phyloP scores from a whole-genome alignment of 306 rosid species.

The Begonia masoniana region DNA sequence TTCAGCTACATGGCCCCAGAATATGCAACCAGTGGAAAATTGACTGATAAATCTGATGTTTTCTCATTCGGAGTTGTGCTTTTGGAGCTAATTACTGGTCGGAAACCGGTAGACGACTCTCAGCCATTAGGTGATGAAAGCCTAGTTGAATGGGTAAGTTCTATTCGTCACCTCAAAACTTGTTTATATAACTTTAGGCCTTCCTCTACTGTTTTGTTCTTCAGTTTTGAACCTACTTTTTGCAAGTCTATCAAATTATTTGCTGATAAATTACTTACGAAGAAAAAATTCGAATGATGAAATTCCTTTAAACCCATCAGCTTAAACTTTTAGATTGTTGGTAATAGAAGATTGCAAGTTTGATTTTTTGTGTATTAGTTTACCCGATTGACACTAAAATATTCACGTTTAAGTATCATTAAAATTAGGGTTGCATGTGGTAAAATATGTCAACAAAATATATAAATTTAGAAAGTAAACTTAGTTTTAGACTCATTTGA shows the following conservation, averaged over 20 bases:
- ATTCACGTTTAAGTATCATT: too few species aligned
- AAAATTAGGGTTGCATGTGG: too few species aligned
- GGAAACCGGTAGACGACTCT: neutral
- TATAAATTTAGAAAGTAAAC: too few species aligned
- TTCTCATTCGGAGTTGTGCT: constrained; percentile 4
- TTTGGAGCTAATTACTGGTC: constrained; percentile 2
- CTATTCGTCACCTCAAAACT: neutral
- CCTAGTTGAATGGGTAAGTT: constrained; percentile 1
- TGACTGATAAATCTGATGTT: constrained; percentile 1
- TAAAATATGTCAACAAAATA: too few species aligned
- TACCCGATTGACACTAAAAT: too few species aligned
- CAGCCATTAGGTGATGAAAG: neutral
- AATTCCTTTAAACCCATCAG: neutral
- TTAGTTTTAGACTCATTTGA: too few species aligned
- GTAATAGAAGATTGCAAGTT: too few species aligned
- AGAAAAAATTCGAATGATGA: neutral
- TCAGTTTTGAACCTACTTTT: neutral
- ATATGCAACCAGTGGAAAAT: constrained; percentile 3
- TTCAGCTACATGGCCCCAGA: constrained; percentile 1
- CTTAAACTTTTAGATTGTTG: neutral
- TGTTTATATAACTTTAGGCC: too few species aligned
- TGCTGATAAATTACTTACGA: too few species aligned
- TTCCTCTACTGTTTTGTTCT: too few species aligned
- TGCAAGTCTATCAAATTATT: neutral
- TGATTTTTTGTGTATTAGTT: too few species aligned